Percentiles rank a stretch among this genome's conserved stretches.
phyloP scores from a whole-genome alignment of 345 rosid genomes.

The Cardiospermum halicacabum region DNA sequence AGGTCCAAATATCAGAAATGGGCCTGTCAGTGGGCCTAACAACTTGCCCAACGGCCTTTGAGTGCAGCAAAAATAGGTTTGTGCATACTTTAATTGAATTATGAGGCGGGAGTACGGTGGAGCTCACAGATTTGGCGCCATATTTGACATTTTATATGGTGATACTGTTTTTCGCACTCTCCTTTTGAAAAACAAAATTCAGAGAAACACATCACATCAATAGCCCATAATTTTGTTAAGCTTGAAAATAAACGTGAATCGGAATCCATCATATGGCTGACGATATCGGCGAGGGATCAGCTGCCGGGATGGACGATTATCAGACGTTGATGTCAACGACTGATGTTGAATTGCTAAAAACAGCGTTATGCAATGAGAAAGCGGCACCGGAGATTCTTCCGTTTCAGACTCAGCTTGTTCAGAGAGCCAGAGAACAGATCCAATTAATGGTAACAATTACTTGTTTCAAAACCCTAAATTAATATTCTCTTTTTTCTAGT shows the following conservation, averaged over 20 bases:
- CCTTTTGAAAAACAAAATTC: neutral
- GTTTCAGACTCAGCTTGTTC: constrained; percentile 9
- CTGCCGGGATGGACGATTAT: constrained; percentile 13
- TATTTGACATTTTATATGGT: neutral
- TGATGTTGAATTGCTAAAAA: constrained; percentile 12
- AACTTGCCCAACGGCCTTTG: too few relatives aligned
- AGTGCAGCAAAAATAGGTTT: too few relatives aligned
- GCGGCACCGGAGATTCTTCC: constrained; percentile 16
- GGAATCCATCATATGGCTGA: constrained; percentile 28
- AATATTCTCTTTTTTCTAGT: neutral
- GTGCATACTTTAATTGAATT: too few relatives aligned
- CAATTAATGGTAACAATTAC: constrained; percentile 2
- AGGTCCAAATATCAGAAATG: too few relatives aligned
- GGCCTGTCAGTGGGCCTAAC: too few relatives aligned
- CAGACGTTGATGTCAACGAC: constrained; percentile 13
- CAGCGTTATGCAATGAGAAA: constrained; percentile 16
- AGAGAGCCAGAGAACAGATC: constrained; percentile 17
- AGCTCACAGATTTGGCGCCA: constrained; percentile 15
- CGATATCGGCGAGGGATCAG: constrained; percentile 26
- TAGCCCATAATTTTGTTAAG: neutral
- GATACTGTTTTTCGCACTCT: neutral
- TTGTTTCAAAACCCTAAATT: neutral
- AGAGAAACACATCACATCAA: neutral
- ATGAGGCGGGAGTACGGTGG: too few relatives aligned
- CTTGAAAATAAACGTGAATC: neutral